Percentiles rank a stretch among this genome's conserved stretches.
Conservation (phyloP, 208 protist genomes). For the Leishmania amazonensis region DNA sequence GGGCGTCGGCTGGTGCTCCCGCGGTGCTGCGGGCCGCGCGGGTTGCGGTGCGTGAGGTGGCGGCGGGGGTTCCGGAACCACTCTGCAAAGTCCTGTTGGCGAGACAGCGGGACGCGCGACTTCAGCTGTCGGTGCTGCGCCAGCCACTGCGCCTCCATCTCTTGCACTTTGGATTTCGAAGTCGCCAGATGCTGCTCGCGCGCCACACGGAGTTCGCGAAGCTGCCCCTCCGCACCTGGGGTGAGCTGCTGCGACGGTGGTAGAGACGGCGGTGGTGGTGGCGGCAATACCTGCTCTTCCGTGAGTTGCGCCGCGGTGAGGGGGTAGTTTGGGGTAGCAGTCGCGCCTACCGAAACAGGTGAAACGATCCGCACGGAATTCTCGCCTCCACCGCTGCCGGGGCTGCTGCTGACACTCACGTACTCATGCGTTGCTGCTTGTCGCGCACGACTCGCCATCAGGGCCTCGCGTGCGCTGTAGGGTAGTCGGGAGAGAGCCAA, state of each 20-base stretch:
- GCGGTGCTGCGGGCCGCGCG: too few relatives aligned
- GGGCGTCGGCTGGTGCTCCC: neutral
- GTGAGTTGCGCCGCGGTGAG: neutral
- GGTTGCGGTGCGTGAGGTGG: neutral
- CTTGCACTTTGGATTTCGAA: neutral
- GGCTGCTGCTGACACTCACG: neutral
- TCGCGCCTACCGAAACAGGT: neutral
- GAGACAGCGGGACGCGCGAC: conserved; percentile 8
- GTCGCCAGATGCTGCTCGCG: conserved; percentile 7
- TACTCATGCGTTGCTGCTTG: neutral
- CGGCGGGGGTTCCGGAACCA: conserved; percentile 2
- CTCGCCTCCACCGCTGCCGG: neutral
- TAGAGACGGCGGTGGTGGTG: neutral
- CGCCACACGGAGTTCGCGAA: conserved; percentile 8
- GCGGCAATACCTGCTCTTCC: neutral
- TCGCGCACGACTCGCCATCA: neutral
- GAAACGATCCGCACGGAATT: neutral
- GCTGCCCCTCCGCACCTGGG: conserved; percentile 20
- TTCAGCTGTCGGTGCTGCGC: conserved; percentile 19
- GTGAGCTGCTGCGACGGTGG: conserved; percentile 5
- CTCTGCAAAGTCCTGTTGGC: conserved; percentile 18
- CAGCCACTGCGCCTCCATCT: conserved; percentile 23
- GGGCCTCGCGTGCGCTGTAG: conserved; percentile 17
- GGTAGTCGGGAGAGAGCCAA: conserved; percentile 17
- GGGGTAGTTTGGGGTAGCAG: neutral